Percentiles rank a stretch among this genome's conserved stretches.
phyloP scores from a whole-genome alignment of 2,329 filamentous ascomycete genomes.

The Aspergillus felis region DNA sequence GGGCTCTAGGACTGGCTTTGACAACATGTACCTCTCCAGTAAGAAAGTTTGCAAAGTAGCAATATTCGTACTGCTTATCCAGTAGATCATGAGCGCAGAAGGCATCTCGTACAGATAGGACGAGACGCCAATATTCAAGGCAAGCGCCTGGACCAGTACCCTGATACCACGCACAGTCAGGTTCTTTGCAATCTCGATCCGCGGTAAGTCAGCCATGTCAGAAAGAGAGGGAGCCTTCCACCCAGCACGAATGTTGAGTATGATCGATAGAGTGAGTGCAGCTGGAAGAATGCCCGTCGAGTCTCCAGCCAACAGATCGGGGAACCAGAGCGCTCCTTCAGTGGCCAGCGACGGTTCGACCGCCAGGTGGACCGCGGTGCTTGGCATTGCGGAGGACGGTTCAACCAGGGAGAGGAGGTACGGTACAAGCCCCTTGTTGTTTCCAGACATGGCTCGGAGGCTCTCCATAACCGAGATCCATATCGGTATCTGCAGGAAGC shows the following conservation, averaged over 20 bases:
- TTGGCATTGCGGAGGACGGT: slow-evolving; percentile 7
- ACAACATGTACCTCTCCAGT: slow-evolving; percentile 39
- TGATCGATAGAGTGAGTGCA: slow-evolving; percentile 46
- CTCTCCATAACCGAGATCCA: slow-evolving; percentile 47
- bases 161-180: slow-evolving; percentile 25
- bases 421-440: slow-evolving; percentile 37
- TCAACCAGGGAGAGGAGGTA: slow-evolving; percentile 30
- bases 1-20: slow-evolving; percentile 25
- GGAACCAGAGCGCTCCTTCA: slow-evolving; percentile 61
- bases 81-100: slow-evolving; percentile 47
- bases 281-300: slow-evolving; percentile 49
- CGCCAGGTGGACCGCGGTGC: slow-evolving; percentile 20
- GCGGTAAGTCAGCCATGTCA: slow-evolving; percentile 24
- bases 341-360: slow-evolving; percentile 49
- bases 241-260: slow-evolving; percentile 43
- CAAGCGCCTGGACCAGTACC: slow-evolving; percentile 33
- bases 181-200: slow-evolving; percentile 21
- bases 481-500: slow-evolving; percentile 42
- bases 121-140: slow-evolving; percentile 35
- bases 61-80: slow-evolving; percentile 44
- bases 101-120: slow-evolving; percentile 37
- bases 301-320: slow-evolving; percentile 53
- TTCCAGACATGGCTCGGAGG: slow-evolving; percentile 46
- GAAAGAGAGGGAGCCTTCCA: slow-evolving; percentile 21
- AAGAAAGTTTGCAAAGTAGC: slow-evolving; percentile 40